phyloP scores from a whole-genome alignment of 2,329 filamentous ascomycete genomes.

The Samsoniella hepiali region DNA sequence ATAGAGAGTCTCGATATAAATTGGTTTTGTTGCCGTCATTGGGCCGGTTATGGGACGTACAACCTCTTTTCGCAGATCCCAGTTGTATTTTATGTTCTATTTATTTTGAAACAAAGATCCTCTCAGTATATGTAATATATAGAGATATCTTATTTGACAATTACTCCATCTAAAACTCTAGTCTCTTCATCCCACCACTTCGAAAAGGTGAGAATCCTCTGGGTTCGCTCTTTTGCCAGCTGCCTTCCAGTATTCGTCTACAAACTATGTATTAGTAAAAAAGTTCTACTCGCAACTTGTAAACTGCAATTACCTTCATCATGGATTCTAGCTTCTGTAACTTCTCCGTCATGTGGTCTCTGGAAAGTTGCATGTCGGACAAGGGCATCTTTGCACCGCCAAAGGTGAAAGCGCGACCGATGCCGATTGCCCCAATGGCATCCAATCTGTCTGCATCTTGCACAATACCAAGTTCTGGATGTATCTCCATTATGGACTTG shows the following conservation, averaged over 20 bases:
- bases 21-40: too few species aligned
- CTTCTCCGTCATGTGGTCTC: constrained; percentile 72
- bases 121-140: too few species aligned
- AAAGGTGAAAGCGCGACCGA: constrained; percentile 64
- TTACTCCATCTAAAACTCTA: not conserved
- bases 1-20: not conserved
- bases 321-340: constrained; percentile 60
- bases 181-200: constrained; percentile 58
- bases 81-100: too few species aligned
- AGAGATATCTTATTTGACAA: not conserved
- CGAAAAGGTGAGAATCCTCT: constrained; percentile 50
- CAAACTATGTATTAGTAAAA: not conserved
- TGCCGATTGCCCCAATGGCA: constrained; percentile 81
- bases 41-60: too few species aligned
- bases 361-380: constrained; percentile 58
- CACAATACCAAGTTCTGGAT: constrained; percentile 68
- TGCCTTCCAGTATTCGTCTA: constrained; percentile 50
- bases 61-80: too few species aligned
- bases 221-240: constrained; percentile 52
- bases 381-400: constrained; percentile 60
- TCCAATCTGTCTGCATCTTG: constrained; percentile 92
- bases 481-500: constrained; percentile 51
- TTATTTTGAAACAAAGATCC: not conserved
- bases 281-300: too few species aligned
- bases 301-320: constrained; percentile 49